Percentiles rank a stretch among this genome's conserved stretches.
phyloP scores from a whole-genome alignment of 1,284 basidiomycete species.

The Microbotryum silenes-acaulis region DNA sequence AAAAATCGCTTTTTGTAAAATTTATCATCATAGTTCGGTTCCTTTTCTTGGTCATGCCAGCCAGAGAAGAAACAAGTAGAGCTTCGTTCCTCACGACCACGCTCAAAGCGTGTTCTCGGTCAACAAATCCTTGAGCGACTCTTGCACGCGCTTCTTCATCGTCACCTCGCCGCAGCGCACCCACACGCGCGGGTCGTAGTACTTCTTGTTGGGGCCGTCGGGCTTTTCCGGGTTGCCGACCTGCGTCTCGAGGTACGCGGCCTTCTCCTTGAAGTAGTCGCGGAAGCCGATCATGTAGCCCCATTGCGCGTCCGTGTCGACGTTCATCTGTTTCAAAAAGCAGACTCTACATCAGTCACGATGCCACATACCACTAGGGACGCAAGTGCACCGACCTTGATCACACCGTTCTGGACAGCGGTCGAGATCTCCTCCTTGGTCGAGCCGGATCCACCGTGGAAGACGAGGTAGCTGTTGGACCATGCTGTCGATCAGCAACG shows the following conservation, averaged over 20 bases:
- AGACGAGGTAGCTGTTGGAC: constrained; percentile 76
- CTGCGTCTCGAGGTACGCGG: constrained; percentile 75
- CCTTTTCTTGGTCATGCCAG: no score
- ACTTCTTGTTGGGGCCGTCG: constrained; percentile 98
- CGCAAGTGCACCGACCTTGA: constrained; percentile 49
- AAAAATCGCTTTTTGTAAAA: no score
- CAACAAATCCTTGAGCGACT: constrained; percentile 74
- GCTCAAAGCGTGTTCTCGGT: constrained; percentile 24
- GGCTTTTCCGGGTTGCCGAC: constrained; percentile 81
- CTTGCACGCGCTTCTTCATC: constrained; percentile 74
- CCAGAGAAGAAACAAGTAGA: no score
- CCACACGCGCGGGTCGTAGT: constrained; percentile 93
- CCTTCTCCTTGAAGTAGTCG: constrained; percentile 77
- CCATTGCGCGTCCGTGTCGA: constrained; percentile 43
- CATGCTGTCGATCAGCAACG: not conserved
- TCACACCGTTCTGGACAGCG: constrained; percentile 84
- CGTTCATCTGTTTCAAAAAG: constrained; percentile 16
- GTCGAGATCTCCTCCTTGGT: constrained; percentile 92
- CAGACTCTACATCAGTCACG: not conserved
- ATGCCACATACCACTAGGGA: constrained; percentile 46
- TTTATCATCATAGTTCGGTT: no score
- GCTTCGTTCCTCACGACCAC: no score
- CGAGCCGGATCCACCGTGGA: constrained; percentile 99
- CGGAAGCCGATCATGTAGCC: constrained; percentile 42
- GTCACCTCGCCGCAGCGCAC: constrained; percentile 98